Percentiles rank a stretch among this genome's conserved stretches.
phyloP scores from a whole-genome alignment of 768 basidiomycete species.

The Arthromyces matolae region DNA sequence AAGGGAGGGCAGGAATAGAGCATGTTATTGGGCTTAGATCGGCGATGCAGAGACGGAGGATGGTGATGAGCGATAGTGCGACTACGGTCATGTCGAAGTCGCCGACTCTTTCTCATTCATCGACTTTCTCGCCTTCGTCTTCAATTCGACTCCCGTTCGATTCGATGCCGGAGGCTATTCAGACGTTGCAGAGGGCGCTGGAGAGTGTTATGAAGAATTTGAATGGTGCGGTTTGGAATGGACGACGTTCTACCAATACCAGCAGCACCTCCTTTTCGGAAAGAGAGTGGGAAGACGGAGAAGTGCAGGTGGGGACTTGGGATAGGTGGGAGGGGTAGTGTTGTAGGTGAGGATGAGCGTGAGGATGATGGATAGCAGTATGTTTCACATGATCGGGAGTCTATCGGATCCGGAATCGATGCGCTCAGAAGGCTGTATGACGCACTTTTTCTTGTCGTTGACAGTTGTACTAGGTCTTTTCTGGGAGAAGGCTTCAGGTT shows the following conservation, averaged over 20 bases:
- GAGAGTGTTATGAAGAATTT: conserved; percentile 32
- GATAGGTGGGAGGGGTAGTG: not conserved
- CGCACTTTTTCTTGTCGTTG: too few species aligned
- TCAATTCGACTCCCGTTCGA: too few species aligned
- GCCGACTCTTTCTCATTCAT: too few species aligned
- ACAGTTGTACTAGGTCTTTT: conserved; percentile 87
- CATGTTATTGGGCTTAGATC: conserved; percentile 30
- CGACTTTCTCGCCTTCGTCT: too few species aligned
- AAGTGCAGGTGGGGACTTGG: not conserved
- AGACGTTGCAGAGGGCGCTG: conserved; percentile 68
- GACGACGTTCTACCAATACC: too few species aligned
- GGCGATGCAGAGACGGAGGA: conserved; percentile 25
- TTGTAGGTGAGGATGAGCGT: too few species aligned
- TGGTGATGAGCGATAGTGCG: too few species aligned
- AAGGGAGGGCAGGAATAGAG: conserved; percentile 32
- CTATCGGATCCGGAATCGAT: conserved; percentile 70
- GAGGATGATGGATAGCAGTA: conserved; percentile 12
- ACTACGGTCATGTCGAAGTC: too few species aligned
- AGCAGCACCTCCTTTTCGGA: too few species aligned
- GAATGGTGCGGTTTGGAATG: too few species aligned
- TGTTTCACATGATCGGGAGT: conserved; percentile 62
- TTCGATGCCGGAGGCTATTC: conserved; percentile 83
- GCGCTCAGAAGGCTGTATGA: conserved; percentile 53
- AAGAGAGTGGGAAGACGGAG: not conserved
- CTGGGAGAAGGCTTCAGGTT: conserved; percentile 98